Percentiles rank a stretch among this genome's conserved stretches.
phyloP scores from a whole-genome alignment of 2,329 filamentous ascomycete species.

The Lasiodiplodia citricola region DNA sequence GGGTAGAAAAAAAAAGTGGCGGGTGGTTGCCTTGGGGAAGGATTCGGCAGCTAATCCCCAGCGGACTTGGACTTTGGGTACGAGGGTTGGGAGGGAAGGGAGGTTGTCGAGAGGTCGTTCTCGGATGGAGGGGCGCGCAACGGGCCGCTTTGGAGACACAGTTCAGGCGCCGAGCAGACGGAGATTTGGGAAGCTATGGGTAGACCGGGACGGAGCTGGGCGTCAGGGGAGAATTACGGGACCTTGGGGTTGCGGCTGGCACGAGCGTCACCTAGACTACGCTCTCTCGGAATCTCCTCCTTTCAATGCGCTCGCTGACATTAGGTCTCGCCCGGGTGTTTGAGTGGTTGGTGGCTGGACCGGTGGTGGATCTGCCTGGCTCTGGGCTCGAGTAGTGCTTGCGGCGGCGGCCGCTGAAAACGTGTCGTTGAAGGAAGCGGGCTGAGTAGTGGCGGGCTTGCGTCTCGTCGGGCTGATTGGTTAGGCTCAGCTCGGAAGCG shows the following conservation, averaged over 20 bases:
- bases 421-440: constrained; percentile 24
- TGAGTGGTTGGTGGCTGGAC: constrained; percentile 1
- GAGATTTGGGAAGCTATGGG: constrained; percentile 21
- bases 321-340: constrained; percentile 7
- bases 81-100: background rate
- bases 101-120: background rate
- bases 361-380: background rate
- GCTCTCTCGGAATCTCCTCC: background rate
- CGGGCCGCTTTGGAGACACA: background rate
- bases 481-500: constrained; percentile 23
- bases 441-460: constrained; percentile 19
- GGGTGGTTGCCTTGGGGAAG: background rate
- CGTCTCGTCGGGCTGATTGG: constrained; percentile 16
- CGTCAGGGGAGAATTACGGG: constrained; percentile 27
- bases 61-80: background rate
- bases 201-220: background rate
- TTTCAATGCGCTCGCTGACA: constrained; percentile 16
- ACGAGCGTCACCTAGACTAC: constrained; percentile 12
- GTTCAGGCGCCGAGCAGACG: constrained; percentile 3
- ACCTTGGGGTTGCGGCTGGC: constrained; percentile 17
- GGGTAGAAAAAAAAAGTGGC: background rate
- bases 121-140: constrained; percentile 16
- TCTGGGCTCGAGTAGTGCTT: constrained; percentile 5
- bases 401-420: constrained; percentile 21
- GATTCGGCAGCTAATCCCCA: constrained; percentile 1